These are phyloP conservation scores for Stagonosporopsis cucurbitacearum DNA, from an alignment of 2,329 filamentous ascomycete species.

Conservation along the genomic window DNA sequence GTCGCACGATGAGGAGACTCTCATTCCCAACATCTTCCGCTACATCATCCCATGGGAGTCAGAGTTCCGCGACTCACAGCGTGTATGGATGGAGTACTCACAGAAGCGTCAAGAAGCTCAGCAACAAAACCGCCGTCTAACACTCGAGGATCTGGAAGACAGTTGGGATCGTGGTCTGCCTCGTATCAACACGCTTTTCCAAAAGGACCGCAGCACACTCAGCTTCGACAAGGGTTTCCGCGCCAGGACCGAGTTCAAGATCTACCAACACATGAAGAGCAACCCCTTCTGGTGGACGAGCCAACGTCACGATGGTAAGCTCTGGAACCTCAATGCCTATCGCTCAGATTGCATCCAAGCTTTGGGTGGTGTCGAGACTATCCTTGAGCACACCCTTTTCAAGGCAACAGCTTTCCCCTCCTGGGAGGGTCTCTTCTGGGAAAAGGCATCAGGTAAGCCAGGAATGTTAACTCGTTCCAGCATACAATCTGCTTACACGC, in stretches of 20 bases:
- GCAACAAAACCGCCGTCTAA: conserved; percentile 93
- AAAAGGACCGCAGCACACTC: conserved; percentile 95
- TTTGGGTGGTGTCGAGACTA: conserved; percentile 94
- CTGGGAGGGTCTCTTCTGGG: conserved; percentile 97
- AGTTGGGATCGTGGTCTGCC: conserved; percentile 98
- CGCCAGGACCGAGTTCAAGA: conserved; percentile 93
- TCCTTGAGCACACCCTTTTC: conserved; percentile 95
- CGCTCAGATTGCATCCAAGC: conserved; percentile 97
- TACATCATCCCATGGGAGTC: conserved; percentile 99
- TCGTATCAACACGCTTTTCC: conserved; percentile 98
- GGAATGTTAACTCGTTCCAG: background rate
- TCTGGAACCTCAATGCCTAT: conserved; percentile 97
- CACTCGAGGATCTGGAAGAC: conserved; percentile 94
- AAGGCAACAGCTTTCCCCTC: conserved; percentile 96
- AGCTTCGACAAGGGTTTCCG: conserved; percentile 99
- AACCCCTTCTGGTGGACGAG: conserved; percentile 99
- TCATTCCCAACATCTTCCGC: conserved; percentile 98
- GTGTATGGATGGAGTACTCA: conserved; percentile 99
- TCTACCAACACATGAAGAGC: conserved; percentile 98
- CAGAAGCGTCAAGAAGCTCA: conserved; percentile 97
- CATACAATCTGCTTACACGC: conserved; percentile 7
- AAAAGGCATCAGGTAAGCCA: conserved; percentile 61
- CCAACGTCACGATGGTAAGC: conserved; percentile 93
- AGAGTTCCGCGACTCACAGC: conserved; percentile 98
- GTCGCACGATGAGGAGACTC: conserved; percentile 96